These are phyloP conservation scores for Xylariaceae sp. DNA, from an alignment of 2,329 filamentous ascomycete species.

Conservation along the genomic window DNA sequence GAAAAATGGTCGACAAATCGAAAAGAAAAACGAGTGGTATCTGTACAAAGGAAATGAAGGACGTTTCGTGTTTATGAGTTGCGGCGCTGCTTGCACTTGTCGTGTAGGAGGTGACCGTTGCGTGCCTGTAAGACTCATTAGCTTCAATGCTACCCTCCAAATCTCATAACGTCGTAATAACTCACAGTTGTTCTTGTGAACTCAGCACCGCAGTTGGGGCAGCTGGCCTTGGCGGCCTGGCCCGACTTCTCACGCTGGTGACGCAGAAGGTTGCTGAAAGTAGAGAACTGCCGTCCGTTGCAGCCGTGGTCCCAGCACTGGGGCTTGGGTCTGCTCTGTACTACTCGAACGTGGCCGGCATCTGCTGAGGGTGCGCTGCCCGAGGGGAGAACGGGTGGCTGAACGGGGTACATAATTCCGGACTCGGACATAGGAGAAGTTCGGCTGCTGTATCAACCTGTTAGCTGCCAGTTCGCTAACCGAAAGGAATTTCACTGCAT, in stretches of 20 bases:
- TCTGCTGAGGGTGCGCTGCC: slow-evolving; percentile 34
- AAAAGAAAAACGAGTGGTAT: slow-evolving; percentile 8
- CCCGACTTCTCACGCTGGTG: slow-evolving; percentile 95
- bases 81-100: slow-evolving; percentile 80
- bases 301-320: slow-evolving; percentile 97
- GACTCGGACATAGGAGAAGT: slow-evolving; percentile 39
- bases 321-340: slow-evolving; percentile 79
- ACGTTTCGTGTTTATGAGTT: slow-evolving; percentile 34
- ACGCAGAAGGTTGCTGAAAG: slow-evolving; percentile 87
- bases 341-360: slow-evolving; percentile 56
- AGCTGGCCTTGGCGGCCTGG: slow-evolving; percentile 80
- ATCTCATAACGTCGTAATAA: not conserved
- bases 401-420: slow-evolving; percentile 42
- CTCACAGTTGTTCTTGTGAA: slow-evolving; percentile 72
- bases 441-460: slow-evolving; percentile 31
- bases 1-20: not conserved
- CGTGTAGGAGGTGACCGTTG: slow-evolving; percentile 79
- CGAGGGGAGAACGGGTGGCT: slow-evolving; percentile 33
- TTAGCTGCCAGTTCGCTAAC: not conserved
- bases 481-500: slow-evolving; percentile 17
- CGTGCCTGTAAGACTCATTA: slow-evolving; percentile 52
- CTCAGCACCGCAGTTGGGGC: slow-evolving; percentile 85
- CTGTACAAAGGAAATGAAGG: slow-evolving; percentile 6
- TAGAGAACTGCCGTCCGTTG: slow-evolving; percentile 91
- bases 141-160: slow-evolving; percentile 1